Percentiles rank a stretch among this genome's conserved stretches.
phyloP scores from a whole-genome alignment of 768 basidiomycete species.

The Lentinula guzmanii region DNA sequence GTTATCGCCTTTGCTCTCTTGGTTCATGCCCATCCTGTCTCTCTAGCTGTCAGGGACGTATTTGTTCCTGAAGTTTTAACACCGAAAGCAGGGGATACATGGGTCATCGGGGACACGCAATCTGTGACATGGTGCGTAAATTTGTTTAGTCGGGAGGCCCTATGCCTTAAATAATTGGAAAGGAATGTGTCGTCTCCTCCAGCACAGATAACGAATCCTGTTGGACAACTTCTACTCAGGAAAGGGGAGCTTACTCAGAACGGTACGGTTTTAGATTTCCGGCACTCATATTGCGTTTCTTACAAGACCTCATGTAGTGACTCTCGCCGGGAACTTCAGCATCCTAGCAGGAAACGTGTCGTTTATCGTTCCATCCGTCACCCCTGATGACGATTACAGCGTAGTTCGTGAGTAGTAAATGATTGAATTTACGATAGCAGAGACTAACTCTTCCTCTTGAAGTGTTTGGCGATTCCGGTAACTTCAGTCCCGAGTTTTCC shows the following conservation, averaged over 20 bases:
- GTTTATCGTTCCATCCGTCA: slow-evolving; percentile 6
- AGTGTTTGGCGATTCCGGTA: slow-evolving; percentile 5
- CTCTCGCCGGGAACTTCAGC: not conserved
- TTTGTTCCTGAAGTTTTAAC: not conserved
- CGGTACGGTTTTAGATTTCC: not conserved
- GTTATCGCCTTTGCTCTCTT: not conserved
- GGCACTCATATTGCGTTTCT: not conserved
- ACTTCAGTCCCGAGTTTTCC: not conserved
- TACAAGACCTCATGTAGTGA: not conserved
- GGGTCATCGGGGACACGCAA: not conserved
- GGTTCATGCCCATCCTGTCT: slow-evolving; percentile 1
- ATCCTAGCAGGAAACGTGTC: slow-evolving; percentile 1
- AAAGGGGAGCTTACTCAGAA: not conserved
- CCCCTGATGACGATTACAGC: slow-evolving; percentile 4
- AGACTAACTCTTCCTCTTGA: not conserved
- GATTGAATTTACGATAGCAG: not conserved
- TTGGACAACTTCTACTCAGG: slow-evolving; percentile 6
- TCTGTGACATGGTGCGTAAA: not conserved
- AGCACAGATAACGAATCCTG: slow-evolving; percentile 7
- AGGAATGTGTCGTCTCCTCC: not conserved
- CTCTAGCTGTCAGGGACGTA: not conserved
- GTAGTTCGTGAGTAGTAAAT: not conserved
- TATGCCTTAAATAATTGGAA: not conserved
- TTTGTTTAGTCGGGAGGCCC: not conserved
- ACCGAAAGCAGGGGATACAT: not conserved